Base-by-base conservation (phyloP, 176 grass and related monocot genomes). In the Carex littledalei region DNA sequence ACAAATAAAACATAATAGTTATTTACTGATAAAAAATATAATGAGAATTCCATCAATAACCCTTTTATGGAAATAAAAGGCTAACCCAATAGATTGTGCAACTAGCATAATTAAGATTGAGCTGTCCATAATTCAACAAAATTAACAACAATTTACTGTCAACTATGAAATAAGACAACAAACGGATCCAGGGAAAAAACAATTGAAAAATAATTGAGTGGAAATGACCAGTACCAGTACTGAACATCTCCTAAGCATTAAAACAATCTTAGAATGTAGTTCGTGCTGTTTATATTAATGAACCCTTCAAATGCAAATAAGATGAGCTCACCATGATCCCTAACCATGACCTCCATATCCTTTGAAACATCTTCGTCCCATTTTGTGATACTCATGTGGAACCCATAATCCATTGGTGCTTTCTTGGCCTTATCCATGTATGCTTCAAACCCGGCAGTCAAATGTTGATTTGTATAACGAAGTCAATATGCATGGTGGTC, bases 401-500 rank as follows among this genome's bases (percentile, higher is more conserved):
- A 98, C 57, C 96, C 96, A 91, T 95, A 98, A 85, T 95, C 96
- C 93, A 98, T 98, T 14, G 85, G 90, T 83, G 93, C 66, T 71
- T 89, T 98, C 80, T 89, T 88, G 3, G 93, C 91, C 81, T 98
- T 98, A 45, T 84, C 43, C 72, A 73, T 87, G 76, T 98, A 98
- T 21, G 91, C 88, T 82, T 95, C 91, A 62, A 98, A 89, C 22
- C 96, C 96, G 20, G 88, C 93, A 84, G 93, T 88, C 52, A 98
- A 87, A 76, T 92, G 45, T 95, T 95, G 55, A 98, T 84, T 50
- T 93, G 96, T 83, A 98, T 94, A 66, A 95, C 93, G 43, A 98
- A 98, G 85, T 98, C 96, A 37, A 98, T 95, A 61, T 98, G 96
- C 96, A 98, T 98, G 41, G 93, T 98, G 16, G 96, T 98, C 76